Evolutionary conservation across 108 stramenopile genomes (phyloP), one percentile per base, ranked within the genome.

Genomic region (Pseudonitzschia multiseries): DNA sequence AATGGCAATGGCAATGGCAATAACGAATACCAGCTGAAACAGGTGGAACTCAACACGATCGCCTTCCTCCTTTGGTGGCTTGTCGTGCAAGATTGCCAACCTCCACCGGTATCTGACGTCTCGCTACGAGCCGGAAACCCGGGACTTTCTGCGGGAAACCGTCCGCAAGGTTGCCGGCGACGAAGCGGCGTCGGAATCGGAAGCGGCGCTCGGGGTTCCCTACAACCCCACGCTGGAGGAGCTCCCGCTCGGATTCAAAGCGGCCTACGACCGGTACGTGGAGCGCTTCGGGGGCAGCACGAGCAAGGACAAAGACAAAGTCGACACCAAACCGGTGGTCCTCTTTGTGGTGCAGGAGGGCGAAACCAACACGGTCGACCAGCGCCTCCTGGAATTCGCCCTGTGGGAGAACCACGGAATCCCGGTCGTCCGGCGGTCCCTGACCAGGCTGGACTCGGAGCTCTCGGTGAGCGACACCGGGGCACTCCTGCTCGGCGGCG

Each of bases 11-110:
- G 28, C 4, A 76, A 67, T 33, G 71, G 78, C 2, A 74, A 75
- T n/a, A 6, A 36, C 36, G 36, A 36, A 17, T 71, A 79, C 56
- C 63, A 69, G 32, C 51, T 88, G 50, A 92, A 93, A 65, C 97
- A 99, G 75, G 97, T 99, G 53, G 99, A 99, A 83, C 78, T 99
- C 42, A 99, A 99, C 74, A 99, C 99, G 12, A 97, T 99, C 70
- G 97, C 99, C 9, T 85, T n/a, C 96, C 10, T 96, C 95, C 31
- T 99, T 99, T 74, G 98, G 87, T 13, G 85, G 89, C 42, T 56
- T 96, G 65, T 79, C 93, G 51, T 68, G 76, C 13, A 79, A 82
- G 20, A 87, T 95, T 33, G 86, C 93, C 22, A 68, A 52, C 18
- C 67, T 95, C 74, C 97, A 97, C 81, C 59, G 77, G 13, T 80